phyloP scores from a whole-genome alignment of 179 eudicot genomes.

The Carnegiea gigantea region DNA sequence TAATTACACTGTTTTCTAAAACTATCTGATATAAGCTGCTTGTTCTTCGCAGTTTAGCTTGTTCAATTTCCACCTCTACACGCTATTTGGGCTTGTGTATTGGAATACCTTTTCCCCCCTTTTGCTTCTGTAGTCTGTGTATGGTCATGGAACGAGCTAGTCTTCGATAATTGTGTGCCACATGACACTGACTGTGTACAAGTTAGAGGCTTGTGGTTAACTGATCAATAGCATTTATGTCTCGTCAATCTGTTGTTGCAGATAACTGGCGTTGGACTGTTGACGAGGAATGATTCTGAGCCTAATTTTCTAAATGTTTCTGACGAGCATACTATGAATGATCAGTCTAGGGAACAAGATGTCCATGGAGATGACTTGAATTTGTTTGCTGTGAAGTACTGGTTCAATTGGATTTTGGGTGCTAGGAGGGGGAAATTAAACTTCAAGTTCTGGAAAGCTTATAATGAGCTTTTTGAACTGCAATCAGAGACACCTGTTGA shows the following conservation, averaged over 20 bases:
- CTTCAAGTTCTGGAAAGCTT: slow-evolving; percentile 60
- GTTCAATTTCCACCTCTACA: not conserved
- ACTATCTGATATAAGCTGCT: slow-evolving; percentile 1
- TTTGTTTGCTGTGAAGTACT: slow-evolving; percentile 39
- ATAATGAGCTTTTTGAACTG: slow-evolving; percentile 51
- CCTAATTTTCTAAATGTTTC: slow-evolving; percentile 36
- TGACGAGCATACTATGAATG: slow-evolving; percentile 33
- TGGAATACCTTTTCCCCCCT: not conserved
- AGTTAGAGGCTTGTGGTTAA: not conserved
- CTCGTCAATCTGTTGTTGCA: slow-evolving; percentile 40
- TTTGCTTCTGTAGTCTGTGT: not conserved
- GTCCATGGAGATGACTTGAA: slow-evolving; percentile 43
- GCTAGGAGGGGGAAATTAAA: slow-evolving; percentile 49
- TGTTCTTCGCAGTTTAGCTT: not conserved
- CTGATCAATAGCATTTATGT: not conserved
- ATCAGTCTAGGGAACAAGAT: slow-evolving; percentile 32
- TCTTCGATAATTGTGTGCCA: not conserved
- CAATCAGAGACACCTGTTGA: slow-evolving; percentile 41
- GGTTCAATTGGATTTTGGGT: slow-evolving; percentile 55
- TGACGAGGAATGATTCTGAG: slow-evolving; percentile 60
- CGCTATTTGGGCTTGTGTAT: not conserved
- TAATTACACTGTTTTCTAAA: not conserved
- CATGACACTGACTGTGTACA: not conserved
- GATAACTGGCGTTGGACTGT: slow-evolving; percentile 84
- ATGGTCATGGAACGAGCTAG: not conserved